phyloP scores from a whole-genome alignment of 345 rosid species.

The Eucalyptus curtisii region DNA sequence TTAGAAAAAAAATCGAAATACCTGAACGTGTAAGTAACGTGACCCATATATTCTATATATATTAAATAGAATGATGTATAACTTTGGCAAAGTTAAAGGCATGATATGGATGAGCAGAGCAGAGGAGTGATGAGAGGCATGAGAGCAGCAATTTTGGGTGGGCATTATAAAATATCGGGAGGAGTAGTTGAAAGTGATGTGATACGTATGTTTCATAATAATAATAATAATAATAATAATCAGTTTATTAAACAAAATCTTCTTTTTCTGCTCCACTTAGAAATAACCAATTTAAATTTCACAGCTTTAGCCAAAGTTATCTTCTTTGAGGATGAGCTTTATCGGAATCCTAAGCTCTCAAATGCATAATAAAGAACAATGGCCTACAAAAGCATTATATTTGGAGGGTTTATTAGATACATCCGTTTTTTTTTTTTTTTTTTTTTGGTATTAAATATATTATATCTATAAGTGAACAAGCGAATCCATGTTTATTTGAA shows the following conservation, averaged over 20 bases:
- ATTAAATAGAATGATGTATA: neutral
- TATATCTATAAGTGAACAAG: neutral
- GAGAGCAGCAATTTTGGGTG: neutral
- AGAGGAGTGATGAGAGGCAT: neutral
- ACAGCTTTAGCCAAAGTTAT: neutral
- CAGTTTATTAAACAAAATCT: neutral
- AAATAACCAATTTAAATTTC: neutral
- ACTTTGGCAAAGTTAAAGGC: neutral
- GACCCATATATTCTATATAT: neutral
- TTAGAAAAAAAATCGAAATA: neutral
- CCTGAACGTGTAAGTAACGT: neutral
- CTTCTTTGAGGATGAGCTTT: neutral
- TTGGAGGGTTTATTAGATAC: neutral
- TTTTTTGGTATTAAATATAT: neutral
- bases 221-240: neutral
- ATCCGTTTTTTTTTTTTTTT: neutral
- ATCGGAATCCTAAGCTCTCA: neutral
- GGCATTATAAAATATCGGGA: neutral
- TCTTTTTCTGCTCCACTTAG: neutral
- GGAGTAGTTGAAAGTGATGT: neutral
- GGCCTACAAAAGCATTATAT: neutral
- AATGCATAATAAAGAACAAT: neutral
- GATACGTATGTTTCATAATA: neutral
- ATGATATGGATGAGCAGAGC: neutral
- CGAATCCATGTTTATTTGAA: neutral